These are phyloP conservation scores for Fusarium lyarnte DNA, from an alignment of 2,329 filamentous ascomycete species.

Conservation along the genomic window DNA sequence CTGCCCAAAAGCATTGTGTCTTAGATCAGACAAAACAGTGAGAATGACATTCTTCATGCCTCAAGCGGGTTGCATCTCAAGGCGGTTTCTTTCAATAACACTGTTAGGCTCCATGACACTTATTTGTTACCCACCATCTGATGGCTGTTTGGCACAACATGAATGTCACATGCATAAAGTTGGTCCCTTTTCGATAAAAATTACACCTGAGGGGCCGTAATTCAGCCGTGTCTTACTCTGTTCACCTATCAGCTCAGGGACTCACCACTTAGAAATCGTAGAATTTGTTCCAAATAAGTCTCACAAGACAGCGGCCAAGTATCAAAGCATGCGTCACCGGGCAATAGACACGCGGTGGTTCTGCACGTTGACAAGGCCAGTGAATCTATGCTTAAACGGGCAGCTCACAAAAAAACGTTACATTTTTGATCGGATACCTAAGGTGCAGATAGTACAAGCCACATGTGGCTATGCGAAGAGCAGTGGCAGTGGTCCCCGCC, in stretches of 20 bases:
- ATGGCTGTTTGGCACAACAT: neutral
- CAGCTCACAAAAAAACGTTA: slow-evolving; percentile 10
- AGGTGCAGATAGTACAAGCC: neutral
- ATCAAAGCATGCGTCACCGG: slow-evolving; percentile 15
- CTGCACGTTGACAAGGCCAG: slow-evolving; percentile 3
- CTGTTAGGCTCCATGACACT: no score
- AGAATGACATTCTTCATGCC: neutral
- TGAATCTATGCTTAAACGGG: slow-evolving; percentile 34
- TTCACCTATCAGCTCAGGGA: no score
- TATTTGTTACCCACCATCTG: neutral
- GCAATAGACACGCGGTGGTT: slow-evolving; percentile 1
- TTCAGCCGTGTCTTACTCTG: neutral
- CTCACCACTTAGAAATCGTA: neutral
- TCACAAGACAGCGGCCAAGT: neutral
- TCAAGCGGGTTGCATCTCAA: neutral
- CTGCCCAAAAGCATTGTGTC: neutral
- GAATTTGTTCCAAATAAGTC: neutral
- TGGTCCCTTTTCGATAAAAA: neutral
- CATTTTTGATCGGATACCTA: neutral
- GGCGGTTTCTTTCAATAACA: neutral
- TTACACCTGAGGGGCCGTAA: neutral
- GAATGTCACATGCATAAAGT: neutral
- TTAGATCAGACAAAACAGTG: neutral
- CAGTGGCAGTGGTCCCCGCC: neutral
- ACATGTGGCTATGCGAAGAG: neutral